Conservation (phyloP, 352 stramenopile genomes). For the Phytopythium vexans region DNA sequence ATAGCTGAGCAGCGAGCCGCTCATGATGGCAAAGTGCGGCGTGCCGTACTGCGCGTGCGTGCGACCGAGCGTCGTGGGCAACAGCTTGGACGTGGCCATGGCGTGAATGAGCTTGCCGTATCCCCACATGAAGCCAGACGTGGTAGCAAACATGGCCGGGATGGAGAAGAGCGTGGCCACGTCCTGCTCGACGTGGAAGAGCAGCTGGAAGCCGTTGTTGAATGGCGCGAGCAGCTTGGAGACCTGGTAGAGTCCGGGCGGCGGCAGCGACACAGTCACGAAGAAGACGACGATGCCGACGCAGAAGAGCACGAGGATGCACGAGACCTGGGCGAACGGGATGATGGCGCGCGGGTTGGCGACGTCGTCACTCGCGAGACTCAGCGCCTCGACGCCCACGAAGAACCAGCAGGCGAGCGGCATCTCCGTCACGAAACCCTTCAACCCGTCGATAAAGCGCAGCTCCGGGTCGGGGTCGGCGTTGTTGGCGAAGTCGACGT, state of each 20-base stretch:
- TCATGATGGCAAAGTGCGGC: constrained; percentile 13
- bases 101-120: constrained; percentile 33
- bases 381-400: constrained; percentile 10
- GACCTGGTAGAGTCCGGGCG: constrained; percentile 13
- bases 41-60: constrained; percentile 14
- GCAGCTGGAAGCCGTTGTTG: constrained; percentile 21
- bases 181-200: constrained; percentile 21
- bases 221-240: constrained; percentile 24
- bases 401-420: constrained; percentile 31
- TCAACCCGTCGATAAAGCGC: constrained; percentile 12
- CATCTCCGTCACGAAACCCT: constrained; percentile 19
- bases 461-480: constrained; percentile 14
- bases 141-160: constrained; percentile 27
- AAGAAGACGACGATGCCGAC: constrained; percentile 22
- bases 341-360: constrained; percentile 15
- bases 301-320: constrained; percentile 23
- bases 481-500: constrained; percentile 17
- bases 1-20: constrained; percentile 20
- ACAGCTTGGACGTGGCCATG: constrained; percentile 28
- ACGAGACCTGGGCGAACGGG: constrained; percentile 18
- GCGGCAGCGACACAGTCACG: constrained; percentile 19
- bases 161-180: constrained; percentile 31
- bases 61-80: constrained; percentile 13
- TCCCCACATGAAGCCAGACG: constrained; percentile 32
- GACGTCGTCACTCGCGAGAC: constrained; percentile 8